Conservation (phyloP, 1,139 yeast species). For the Keqinozyma sinolaborantium region DNA sequence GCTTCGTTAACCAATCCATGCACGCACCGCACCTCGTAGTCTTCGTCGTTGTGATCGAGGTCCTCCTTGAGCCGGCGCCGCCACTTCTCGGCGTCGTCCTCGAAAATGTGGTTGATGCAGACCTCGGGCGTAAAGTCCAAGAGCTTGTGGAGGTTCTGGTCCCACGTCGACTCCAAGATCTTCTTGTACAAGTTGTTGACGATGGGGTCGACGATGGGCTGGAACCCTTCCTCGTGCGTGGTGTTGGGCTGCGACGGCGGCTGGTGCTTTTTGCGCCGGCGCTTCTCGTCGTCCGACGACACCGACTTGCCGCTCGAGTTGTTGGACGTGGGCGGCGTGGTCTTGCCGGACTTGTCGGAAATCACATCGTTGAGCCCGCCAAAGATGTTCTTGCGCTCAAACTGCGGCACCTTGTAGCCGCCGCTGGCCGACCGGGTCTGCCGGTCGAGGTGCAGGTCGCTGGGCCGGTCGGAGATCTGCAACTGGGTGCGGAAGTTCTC, state of each 20-base stretch:
- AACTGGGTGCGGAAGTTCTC: conserved; percentile 41
- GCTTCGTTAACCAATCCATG: conserved; percentile 43
- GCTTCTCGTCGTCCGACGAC: conserved; percentile 1
- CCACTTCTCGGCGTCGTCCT: conserved; percentile 71
- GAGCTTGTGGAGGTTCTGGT: conserved; percentile 52
- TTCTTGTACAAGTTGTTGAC: conserved; percentile 53
- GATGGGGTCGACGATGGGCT: conserved; percentile 44
- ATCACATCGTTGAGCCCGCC: conserved; percentile 40
- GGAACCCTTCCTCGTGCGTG: neutral
- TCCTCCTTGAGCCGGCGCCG: conserved; percentile 23
- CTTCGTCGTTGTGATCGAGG: conserved; percentile 47
- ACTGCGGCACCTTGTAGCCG: conserved; percentile 30
- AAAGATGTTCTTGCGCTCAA: conserved; percentile 35
- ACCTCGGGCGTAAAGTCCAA: conserved; percentile 72
- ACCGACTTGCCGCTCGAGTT: neutral
- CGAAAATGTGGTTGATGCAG: conserved; percentile 71
- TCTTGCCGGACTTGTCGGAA: conserved; percentile 5
- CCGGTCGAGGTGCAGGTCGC: conserved; percentile 1
- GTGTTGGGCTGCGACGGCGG: neutral
- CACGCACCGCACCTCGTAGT: conserved; percentile 35
- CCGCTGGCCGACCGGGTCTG: neutral
- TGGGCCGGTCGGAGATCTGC: conserved; percentile 25
- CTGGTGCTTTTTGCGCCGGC: neutral
- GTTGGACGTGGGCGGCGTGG: neutral
- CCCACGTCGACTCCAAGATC: conserved; percentile 76